phyloP scores from a whole-genome alignment of 1,284 basidiomycete species.

The Entoloma clypeatum region DNA sequence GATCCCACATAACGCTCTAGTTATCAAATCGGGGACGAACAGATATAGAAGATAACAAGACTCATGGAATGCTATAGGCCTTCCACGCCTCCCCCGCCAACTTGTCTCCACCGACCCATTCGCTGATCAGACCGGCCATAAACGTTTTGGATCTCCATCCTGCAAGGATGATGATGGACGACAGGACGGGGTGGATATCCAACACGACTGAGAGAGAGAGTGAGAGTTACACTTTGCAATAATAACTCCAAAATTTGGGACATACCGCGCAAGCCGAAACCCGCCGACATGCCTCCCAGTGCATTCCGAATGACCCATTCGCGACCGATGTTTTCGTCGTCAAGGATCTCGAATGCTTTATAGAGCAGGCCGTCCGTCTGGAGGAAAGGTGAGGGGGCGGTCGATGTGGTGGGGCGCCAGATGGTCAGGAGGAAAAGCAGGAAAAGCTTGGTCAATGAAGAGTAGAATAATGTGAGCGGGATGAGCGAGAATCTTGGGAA shows the following conservation, averaged over 20 bases:
- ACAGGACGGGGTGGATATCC: slow-evolving; percentile 72
- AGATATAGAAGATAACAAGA: too few species aligned
- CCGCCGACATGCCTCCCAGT: slow-evolving; percentile 78
- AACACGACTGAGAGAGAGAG: slow-evolving; percentile 53
- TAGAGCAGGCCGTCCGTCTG: slow-evolving; percentile 32
- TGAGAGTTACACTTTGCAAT: background rate
- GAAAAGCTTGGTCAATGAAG: slow-evolving; percentile 83
- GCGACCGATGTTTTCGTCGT: slow-evolving; percentile 69
- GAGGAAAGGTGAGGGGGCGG: slow-evolving; percentile 14
- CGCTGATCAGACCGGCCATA: slow-evolving; percentile 55
- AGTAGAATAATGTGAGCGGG: slow-evolving; percentile 80
- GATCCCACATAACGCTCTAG: too few species aligned
- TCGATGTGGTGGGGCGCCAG: slow-evolving; percentile 59
- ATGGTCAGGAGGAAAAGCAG: slow-evolving; percentile 80
- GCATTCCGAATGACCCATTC: slow-evolving; percentile 85
- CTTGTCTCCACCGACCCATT: slow-evolving; percentile 58
- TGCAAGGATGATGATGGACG: slow-evolving; percentile 69
- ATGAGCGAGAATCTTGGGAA: slow-evolving; percentile 64
- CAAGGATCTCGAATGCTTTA: slow-evolving; percentile 47
- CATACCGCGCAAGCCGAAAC: slow-evolving; percentile 46
- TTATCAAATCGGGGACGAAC: too few species aligned
- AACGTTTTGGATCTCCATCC: slow-evolving; percentile 77
- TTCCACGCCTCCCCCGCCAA: slow-evolving; percentile 59
- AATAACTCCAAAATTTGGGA: slow-evolving; percentile 5
- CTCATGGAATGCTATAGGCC: slow-evolving; percentile 76